A percentile compares a stretch with the other conserved stretches of the same genome.
Evolutionary conservation across 306 rosid species (phyloP).

Genomic region (Betula pendula): DNA sequence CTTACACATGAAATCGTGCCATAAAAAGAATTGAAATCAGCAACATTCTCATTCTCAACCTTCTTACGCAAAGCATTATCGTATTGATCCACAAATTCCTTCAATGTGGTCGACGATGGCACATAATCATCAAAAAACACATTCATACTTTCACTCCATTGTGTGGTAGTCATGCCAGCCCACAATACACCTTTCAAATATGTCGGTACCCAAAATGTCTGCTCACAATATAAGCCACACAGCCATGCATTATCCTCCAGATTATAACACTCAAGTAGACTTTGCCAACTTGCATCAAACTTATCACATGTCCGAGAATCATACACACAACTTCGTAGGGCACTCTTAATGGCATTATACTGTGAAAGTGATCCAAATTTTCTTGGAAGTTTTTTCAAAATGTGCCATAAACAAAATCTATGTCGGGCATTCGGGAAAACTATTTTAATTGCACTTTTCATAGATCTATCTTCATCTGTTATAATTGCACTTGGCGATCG

Average conservation of each 20-base stretch:
- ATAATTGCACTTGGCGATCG: slow-evolving; percentile 32
- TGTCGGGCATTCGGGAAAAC: slow-evolving; percentile 27
- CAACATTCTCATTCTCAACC: slow-evolving; percentile 22
- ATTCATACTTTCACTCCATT: slow-evolving; percentile 12
- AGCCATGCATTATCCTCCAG: slow-evolving; percentile 16
- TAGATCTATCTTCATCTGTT: slow-evolving; percentile 23
- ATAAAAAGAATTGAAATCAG: slow-evolving; percentile 19
- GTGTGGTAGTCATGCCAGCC: slow-evolving; percentile 26
- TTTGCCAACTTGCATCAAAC: slow-evolving; percentile 25
- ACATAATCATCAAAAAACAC: slow-evolving; percentile 15
- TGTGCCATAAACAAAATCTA: slow-evolving; percentile 28
- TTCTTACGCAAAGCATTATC: slow-evolving; percentile 19
- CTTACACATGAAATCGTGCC: slow-evolving; percentile 7
- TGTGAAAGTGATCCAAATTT: slow-evolving; percentile 11
- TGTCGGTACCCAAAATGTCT: slow-evolving; percentile 21
- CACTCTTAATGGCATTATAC: slow-evolving; percentile 20
- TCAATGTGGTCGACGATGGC: neutral
- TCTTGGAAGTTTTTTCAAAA: slow-evolving; percentile 28
- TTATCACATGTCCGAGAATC: slow-evolving; percentile 16
- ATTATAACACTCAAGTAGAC: slow-evolving; percentile 7
- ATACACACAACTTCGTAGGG: slow-evolving; percentile 7
- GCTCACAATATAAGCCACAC: slow-evolving; percentile 12
- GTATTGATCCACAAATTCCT: slow-evolving; percentile 14
- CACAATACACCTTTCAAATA: slow-evolving; percentile 32
- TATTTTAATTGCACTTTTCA: slow-evolving; percentile 18